Evolutionary conservation across 345 rosid species (phyloP), one percentile per base, ranked within the genome.

Genomic region (Populus deltoides): DNA sequence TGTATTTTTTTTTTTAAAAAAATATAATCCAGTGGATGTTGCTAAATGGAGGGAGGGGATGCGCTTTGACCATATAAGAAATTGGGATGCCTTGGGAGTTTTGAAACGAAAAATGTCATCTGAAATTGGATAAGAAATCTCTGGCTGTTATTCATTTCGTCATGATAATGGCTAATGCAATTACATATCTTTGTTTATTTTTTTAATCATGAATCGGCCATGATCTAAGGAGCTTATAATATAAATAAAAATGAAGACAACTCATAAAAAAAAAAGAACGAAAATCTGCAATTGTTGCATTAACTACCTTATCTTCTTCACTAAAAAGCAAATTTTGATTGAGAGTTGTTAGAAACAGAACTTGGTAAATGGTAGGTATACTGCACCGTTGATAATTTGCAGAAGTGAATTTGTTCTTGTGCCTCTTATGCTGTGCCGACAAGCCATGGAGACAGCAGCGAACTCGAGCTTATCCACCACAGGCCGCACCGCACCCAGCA

Each of bases 401-500:
- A 22, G 49, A 8, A 22, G 25, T 68, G 43, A 33, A 67, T 8
- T n/a, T 38, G 17, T 39, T 38, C 53, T 1, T 25, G n/a, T 11
- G 22, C 41, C 18, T 38, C 53, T 5, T 43, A 41, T 10, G 72
- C 41, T 27, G 55, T 10, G 9, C 13, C 33, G 3, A 6, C 18
- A 24, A 17, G 72, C 33, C 47, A 25, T 1, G 18, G 31, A 47
- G 61, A 41, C 8, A 20, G 36, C 6, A 73, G 57, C 13, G 49
- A 39, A 62, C 13, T 15, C 29, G 7, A 5, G 47, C 27, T 85
- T 75, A 88, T 8, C 81, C 90, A 25, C 93, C 92, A 74, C 91
- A 90, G 53, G 72, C 90, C 3, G 81, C 87, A 1, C 92, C 91
- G 20, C 94, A 89, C 0, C 78, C 91, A 13, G 85, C 85, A 22